These are phyloP conservation scores for Eimeria sp. DNA, from an alignment of 169 alveolate species.

Conservation along the genomic window DNA sequence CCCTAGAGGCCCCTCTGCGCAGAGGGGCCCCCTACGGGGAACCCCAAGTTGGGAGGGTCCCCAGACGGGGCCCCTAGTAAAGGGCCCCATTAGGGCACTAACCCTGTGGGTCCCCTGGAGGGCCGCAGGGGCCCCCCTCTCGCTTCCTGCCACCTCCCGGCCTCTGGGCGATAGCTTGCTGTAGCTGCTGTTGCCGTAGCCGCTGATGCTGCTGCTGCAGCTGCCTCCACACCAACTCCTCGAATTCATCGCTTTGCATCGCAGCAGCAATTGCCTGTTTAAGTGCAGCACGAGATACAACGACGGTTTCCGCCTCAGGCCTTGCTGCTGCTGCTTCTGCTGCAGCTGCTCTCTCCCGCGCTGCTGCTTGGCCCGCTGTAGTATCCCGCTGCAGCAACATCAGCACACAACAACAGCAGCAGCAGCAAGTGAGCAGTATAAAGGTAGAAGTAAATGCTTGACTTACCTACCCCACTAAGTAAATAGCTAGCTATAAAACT, in stretches of 20 bases:
- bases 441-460: background rate
- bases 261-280: conserved; percentile 59
- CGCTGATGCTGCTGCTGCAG: conserved; percentile 26
- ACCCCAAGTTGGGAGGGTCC: too few relatives aligned
- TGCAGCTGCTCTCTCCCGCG: background rate
- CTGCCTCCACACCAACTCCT: conserved; percentile 48
- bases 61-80: too few relatives aligned
- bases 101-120: too few relatives aligned
- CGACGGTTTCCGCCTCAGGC: background rate
- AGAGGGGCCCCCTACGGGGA: background rate
- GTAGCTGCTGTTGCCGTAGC: background rate
- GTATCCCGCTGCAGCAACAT: conserved; percentile 42
- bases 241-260: conserved; percentile 24
- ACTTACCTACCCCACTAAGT: background rate
- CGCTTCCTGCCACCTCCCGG: background rate
- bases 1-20: background rate
- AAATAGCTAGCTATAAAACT: background rate
- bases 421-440: conserved; percentile 12
- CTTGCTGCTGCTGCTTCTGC: conserved; percentile 23
- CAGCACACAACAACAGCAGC: background rate
- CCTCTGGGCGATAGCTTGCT: background rate
- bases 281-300: conserved; percentile 20
- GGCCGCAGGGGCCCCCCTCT: background rate
- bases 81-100: too few relatives aligned
- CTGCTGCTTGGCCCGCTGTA: background rate